These are phyloP conservation scores for Akanthomyces dipterigenus DNA, from an alignment of 2,329 filamentous ascomycete species.

Conservation along the genomic window DNA sequence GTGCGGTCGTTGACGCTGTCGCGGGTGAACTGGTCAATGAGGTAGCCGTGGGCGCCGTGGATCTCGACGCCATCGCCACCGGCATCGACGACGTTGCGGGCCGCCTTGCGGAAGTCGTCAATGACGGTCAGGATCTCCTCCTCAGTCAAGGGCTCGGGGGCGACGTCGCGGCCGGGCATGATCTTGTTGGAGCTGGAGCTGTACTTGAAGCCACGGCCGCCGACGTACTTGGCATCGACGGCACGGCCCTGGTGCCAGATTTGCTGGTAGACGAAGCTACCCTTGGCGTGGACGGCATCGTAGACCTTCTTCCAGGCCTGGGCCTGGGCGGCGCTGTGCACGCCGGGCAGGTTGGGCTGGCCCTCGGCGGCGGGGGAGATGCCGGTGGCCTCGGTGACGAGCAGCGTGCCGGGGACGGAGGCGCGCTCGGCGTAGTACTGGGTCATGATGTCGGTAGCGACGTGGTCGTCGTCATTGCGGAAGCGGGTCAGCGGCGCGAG, in stretches of 20 bases:
- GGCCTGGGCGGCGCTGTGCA: slow-evolving; percentile 50
- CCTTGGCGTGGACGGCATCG: slow-evolving; percentile 54
- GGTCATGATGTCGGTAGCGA: slow-evolving; percentile 23
- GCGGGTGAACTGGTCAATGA: slow-evolving; percentile 53
- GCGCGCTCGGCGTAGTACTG: slow-evolving; percentile 41
- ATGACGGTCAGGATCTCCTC: slow-evolving; percentile 58
- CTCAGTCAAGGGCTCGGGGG: slow-evolving; percentile 57
- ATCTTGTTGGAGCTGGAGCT: slow-evolving; percentile 17
- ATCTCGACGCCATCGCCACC: slow-evolving; percentile 65
- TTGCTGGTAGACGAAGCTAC: slow-evolving; percentile 53
- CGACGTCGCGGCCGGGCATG: slow-evolving; percentile 40
- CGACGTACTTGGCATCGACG: slow-evolving; percentile 14
- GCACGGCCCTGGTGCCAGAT: slow-evolving; percentile 55
- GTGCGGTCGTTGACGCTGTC: slow-evolving; percentile 41
- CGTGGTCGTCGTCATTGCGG: slow-evolving; percentile 36
- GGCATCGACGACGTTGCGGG: slow-evolving; percentile 48
- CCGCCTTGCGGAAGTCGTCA: slow-evolving; percentile 46
- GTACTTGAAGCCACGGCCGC: slow-evolving; percentile 20
- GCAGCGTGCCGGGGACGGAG: slow-evolving; percentile 33
- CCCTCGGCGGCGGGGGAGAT: slow-evolving; percentile 23
- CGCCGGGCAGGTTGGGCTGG: slow-evolving; percentile 41
- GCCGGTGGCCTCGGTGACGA: slow-evolving; percentile 43
- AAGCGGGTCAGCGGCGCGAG: slow-evolving; percentile 52
- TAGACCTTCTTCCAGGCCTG: slow-evolving; percentile 53
- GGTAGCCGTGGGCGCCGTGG: slow-evolving; percentile 48